Base-by-base conservation (phyloP, 2,329 filamentous ascomycete species). In the Samsoniella hepiali region DNA sequence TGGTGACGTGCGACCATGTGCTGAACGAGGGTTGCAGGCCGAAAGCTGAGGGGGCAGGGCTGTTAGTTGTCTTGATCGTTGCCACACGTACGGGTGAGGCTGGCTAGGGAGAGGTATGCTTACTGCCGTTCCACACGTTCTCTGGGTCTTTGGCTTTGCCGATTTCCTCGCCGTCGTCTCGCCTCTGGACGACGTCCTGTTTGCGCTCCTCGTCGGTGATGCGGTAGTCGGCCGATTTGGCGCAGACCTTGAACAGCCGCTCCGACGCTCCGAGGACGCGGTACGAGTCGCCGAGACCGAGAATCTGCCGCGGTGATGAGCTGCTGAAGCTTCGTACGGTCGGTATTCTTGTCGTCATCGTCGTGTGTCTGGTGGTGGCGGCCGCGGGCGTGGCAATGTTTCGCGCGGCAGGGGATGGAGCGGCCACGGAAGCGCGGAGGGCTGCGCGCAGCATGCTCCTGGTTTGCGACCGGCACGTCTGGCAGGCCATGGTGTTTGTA, bases 1-100 rank as follows among this genome's bases (percentile, higher is more conserved):
- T 96, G 42, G 93, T 95, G 51, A 98, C 89, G 77, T 98, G 93
- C 27, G 93, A 91, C 95, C 95, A 99, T 63, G 91, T 94, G 73
- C 89, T 93, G 77, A 99, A 99, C 0, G 93, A 98, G 1, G 93
- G 91, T 38, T 85, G 82, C 22, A 99, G 85, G 32, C 85, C 85
- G 67, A 97, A 86, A 58, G 88, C 91, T 96, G 70, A 9, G 10
- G 15, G 31, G 29, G 10, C 7, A 3, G 38, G 11, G 27, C 61
- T 40, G 58, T 67, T 40, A 64, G 58, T 10, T 7, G 13, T 34
- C 27, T 36, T 57, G 15, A 31, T 50, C 17, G 27, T 49, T 53
- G 5, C 17, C 22, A 22, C 22, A 22, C 22, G 22, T 32, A 44
- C 22, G 13, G 38, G 10, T 3, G 3, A 13, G 38, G 3, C 38